Evolutionary conservation across 495 filamentous ascomycete species (phyloP).

Genomic region (Penicillium macrosclerotiorum): DNA sequence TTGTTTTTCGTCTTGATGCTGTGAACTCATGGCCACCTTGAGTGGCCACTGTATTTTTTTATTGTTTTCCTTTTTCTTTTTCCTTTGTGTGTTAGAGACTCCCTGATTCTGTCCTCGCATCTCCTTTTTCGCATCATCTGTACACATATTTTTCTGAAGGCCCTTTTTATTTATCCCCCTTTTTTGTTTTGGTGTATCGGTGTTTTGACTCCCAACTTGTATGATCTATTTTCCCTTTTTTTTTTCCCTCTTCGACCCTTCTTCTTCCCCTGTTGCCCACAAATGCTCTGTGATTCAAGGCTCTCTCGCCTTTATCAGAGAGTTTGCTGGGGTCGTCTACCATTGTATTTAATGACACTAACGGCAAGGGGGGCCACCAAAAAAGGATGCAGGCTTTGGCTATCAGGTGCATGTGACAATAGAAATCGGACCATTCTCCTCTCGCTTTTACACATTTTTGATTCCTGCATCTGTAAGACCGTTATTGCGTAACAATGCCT

Average conservation of each 20-base stretch:
- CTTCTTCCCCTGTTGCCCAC: slow-evolving; percentile 35
- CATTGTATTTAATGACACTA: slow-evolving; percentile 49
- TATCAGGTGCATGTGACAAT: slow-evolving; percentile 46
- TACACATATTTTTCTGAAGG: slow-evolving; percentile 42
- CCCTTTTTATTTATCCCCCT: slow-evolving; percentile 21
- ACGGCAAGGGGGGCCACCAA: slow-evolving; percentile 42
- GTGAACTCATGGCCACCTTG: slow-evolving; percentile 1
- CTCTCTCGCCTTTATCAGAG: slow-evolving; percentile 3
- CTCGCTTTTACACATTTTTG: slow-evolving; percentile 31
- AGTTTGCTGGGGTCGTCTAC: slow-evolving; percentile 36
- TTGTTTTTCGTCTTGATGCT: slow-evolving; percentile 1
- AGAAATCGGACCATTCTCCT: slow-evolving; percentile 49
- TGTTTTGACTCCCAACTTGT: slow-evolving; percentile 34
- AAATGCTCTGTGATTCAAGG: slow-evolving; percentile 24
- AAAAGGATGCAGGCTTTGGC: slow-evolving; percentile 39
- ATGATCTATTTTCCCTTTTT: slow-evolving; percentile 22
- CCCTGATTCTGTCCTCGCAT: slow-evolving; percentile 25
- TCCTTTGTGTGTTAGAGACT: slow-evolving; percentile 24
- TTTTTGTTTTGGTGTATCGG: slow-evolving; percentile 40
- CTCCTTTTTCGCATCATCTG: slow-evolving; percentile 37
- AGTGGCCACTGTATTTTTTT: slow-evolving; percentile 32
- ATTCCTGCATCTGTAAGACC: slow-evolving; percentile 5
- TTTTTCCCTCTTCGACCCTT: slow-evolving; percentile 20
- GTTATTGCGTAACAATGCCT: slow-evolving; percentile 9
- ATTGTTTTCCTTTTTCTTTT: slow-evolving; percentile 19